Evolutionary conservation across 345 rosid species (phyloP).

Genomic region (Punica granatum): DNA sequence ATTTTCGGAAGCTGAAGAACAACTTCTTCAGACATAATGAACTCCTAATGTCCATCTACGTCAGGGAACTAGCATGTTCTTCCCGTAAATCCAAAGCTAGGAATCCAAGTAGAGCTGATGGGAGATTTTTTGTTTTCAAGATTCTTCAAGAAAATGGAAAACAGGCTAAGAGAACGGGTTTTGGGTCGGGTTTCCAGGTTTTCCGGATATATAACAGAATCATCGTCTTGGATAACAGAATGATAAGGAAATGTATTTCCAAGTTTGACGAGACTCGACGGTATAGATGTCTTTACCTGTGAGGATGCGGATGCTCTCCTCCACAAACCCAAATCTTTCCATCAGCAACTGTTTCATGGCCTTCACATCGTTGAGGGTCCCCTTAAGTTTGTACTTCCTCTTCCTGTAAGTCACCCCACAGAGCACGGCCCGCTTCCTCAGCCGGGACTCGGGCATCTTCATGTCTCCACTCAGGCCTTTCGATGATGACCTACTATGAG

Average conservation of each 20-base stretch:
- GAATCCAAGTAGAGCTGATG: too few species aligned
- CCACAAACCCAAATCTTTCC: slow-evolving; percentile 13
- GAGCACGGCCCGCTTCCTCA: slow-evolving; percentile 39
- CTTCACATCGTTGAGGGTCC: slow-evolving; percentile 43
- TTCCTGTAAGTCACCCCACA: slow-evolving; percentile 38
- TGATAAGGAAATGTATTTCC: too few species aligned
- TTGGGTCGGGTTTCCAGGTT: too few species aligned
- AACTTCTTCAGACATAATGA: background rate
- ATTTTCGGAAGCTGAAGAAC: background rate
- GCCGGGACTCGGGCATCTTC: background rate
- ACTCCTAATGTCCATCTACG: background rate
- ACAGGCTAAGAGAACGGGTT: too few species aligned
- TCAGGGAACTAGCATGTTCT: background rate
- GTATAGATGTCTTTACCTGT: slow-evolving; percentile 24
- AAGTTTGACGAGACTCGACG: background rate
- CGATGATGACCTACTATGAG: background rate
- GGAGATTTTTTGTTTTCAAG: too few species aligned
- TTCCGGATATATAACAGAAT: too few species aligned
- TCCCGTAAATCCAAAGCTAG: too few species aligned
- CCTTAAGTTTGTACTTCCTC: slow-evolving; percentile 36
- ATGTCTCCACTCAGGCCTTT: background rate
- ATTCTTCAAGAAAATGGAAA: too few species aligned
- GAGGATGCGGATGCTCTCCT: slow-evolving; percentile 30
- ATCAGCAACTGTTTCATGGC: slow-evolving; percentile 38
- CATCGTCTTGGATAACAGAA: too few species aligned